Evolutionary conservation across 768 basidiomycete genomes (phyloP).

Genomic region (Daedalea quercina): DNA sequence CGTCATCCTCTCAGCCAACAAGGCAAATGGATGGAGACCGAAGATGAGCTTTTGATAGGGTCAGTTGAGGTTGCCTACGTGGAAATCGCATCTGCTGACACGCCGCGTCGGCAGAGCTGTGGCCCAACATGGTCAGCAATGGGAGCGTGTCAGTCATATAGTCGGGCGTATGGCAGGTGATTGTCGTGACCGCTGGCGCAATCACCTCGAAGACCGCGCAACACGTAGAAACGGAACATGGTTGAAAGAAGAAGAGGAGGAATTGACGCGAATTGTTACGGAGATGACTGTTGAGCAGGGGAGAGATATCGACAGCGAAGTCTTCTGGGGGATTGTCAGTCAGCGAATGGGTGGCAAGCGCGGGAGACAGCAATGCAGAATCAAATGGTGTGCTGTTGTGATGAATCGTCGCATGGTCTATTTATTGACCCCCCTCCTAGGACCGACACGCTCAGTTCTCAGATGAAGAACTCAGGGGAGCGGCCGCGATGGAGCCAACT

Average conservation of each 20-base stretch:
- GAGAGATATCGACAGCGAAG: constrained; percentile 65
- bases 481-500: constrained; percentile 68
- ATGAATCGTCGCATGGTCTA: background rate
- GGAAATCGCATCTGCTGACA: no score
- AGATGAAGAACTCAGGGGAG: constrained; percentile 63
- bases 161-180: constrained; percentile 76
- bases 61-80: constrained; percentile 29
- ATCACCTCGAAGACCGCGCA: constrained; percentile 68
- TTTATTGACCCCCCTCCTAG: constrained; percentile 27
- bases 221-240: constrained; percentile 56
- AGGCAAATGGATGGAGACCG: constrained; percentile 62
- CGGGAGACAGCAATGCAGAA: constrained; percentile 78
- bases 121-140: constrained; percentile 60
- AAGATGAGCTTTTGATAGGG: constrained; percentile 61
- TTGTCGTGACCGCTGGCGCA: constrained; percentile 82
- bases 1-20: constrained; percentile 65
- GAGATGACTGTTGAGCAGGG: constrained; percentile 69
- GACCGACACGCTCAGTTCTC: constrained; percentile 72
- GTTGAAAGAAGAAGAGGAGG: constrained; percentile 75
- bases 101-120: constrained; percentile 47
- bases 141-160: constrained; percentile 67
- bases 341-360: constrained; percentile 71
- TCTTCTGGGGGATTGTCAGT: constrained; percentile 78
- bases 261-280: constrained; percentile 67
- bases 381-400: constrained; percentile 61